Conservation (phyloP, 1,139 yeast species). For the Meyerozyma guilliermondii region DNA sequence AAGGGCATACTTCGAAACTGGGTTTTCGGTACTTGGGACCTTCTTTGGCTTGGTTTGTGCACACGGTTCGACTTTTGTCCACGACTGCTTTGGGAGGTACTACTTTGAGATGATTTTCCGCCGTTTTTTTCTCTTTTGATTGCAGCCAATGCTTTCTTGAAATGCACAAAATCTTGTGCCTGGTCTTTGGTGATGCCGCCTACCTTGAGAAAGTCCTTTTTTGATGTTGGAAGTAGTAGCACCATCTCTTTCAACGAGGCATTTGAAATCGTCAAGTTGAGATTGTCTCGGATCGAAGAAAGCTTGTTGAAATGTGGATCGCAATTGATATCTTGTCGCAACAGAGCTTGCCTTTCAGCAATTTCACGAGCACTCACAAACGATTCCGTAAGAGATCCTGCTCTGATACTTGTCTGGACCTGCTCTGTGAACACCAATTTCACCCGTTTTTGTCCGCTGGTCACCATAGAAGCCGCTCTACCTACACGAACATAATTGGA, state of each 20-base stretch:
- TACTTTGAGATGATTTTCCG: background rate
- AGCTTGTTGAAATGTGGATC: slow-evolving; percentile 28
- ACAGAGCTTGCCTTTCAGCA: slow-evolving; percentile 10
- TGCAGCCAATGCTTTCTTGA: slow-evolving; percentile 33
- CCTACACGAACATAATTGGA: slow-evolving; percentile 68
- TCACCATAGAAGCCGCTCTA: slow-evolving; percentile 41
- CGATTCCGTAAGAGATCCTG: slow-evolving; percentile 11
- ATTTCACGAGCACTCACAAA: slow-evolving; percentile 25
- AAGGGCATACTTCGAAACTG: background rate
- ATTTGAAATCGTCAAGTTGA: slow-evolving; percentile 45
- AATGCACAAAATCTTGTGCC: slow-evolving; percentile 38
- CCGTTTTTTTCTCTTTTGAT: background rate
- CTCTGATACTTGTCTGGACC: slow-evolving; percentile 2
- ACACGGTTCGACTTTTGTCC: too few relatives aligned
- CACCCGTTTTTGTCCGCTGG: slow-evolving; percentile 41
- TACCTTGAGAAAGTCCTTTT: slow-evolving; percentile 43
- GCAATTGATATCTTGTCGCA: slow-evolving; percentile 6
- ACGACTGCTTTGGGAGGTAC: background rate
- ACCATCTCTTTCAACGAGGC: slow-evolving; percentile 53
- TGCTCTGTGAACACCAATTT: slow-evolving; percentile 22
- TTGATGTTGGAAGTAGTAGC: slow-evolving; percentile 46
- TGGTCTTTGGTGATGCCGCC: slow-evolving; percentile 38
- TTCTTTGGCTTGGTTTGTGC: background rate
- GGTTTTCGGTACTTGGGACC: background rate
- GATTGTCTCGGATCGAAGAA: slow-evolving; percentile 38